These are phyloP conservation scores for Aspergillus sp. DNA, from an alignment of 2,329 filamentous ascomycete genomes.

Conservation along the genomic window DNA sequence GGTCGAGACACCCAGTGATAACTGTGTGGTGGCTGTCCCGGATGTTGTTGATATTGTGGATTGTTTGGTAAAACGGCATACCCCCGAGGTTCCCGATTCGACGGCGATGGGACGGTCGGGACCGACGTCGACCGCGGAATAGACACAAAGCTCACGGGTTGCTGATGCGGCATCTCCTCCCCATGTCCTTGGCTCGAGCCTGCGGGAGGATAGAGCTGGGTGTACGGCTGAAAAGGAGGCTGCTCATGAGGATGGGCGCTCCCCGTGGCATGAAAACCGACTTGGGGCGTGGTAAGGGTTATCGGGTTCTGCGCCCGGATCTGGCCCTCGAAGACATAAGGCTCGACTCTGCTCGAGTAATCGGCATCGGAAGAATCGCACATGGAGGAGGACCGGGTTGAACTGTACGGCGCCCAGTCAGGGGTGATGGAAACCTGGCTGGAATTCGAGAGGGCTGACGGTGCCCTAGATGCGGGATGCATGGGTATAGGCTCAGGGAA, in stretches of 20 bases:
- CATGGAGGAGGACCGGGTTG: slow-evolving; percentile 26
- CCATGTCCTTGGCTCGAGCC: slow-evolving; percentile 12
- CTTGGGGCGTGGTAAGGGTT: slow-evolving; percentile 17
- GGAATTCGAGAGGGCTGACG: slow-evolving; percentile 23
- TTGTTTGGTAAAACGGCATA: slow-evolving; percentile 14
- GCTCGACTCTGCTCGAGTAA: slow-evolving; percentile 24
- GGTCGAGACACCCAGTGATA: slow-evolving; percentile 20
- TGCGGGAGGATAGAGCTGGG: slow-evolving; percentile 17
- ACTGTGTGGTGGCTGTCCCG: slow-evolving; percentile 11
- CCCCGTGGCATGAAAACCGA: slow-evolving; percentile 18
- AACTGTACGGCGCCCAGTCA: slow-evolving; percentile 28
- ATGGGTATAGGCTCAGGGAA: slow-evolving; percentile 20
- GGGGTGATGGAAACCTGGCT: slow-evolving; percentile 25
- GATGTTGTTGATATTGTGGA: slow-evolving; percentile 13
- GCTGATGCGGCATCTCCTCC: slow-evolving; percentile 14
- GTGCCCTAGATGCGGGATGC: slow-evolving; percentile 20
- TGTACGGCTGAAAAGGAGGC: slow-evolving; percentile 18
- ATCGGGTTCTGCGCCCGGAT: slow-evolving; percentile 16
- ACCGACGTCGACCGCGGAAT: slow-evolving; percentile 22
- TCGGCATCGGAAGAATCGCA: slow-evolving; percentile 28
- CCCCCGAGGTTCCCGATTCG: slow-evolving; percentile 7
- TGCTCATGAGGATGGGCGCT: slow-evolving; percentile 14
- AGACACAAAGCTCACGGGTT: slow-evolving; percentile 14
- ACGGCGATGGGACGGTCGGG: slow-evolving; percentile 12
- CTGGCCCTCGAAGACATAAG: slow-evolving; percentile 18